phyloP scores from a whole-genome alignment of 305 asterid genomes.

The Petunia hybrid region DNA sequence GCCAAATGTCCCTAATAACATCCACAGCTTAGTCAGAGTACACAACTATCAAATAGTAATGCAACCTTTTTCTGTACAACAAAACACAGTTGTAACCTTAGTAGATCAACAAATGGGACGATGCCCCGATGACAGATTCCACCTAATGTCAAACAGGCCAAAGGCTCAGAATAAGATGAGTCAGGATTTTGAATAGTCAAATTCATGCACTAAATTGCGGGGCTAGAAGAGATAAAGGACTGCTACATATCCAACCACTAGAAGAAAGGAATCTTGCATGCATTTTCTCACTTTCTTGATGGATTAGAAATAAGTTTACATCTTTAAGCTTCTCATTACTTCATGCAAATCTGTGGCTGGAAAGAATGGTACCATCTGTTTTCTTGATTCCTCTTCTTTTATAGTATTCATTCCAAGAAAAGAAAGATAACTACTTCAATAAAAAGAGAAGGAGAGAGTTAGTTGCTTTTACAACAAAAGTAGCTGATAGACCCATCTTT shows the following conservation, averaged over 20 bases:
- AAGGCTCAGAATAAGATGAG: not conserved
- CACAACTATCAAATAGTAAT: not conserved
- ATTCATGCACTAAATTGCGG: not conserved
- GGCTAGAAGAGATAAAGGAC: not conserved
- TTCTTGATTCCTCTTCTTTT: not conserved
- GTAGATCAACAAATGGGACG: not conserved
- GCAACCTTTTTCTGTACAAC: slow-evolving; percentile 18
- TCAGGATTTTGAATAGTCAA: not conserved
- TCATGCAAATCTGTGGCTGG: slow-evolving; percentile 7
- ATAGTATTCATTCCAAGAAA: not conserved
- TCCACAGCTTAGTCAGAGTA: not conserved
- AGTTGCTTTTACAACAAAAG: not conserved
- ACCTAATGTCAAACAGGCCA: not conserved
- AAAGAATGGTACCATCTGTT: not conserved
- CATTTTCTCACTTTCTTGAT: not conserved
- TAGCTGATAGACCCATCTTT: not conserved
- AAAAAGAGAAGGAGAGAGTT: not conserved
- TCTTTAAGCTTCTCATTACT: slow-evolving; percentile 22
- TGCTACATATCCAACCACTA: not conserved
- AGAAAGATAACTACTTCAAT: not conserved
- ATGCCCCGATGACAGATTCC: not conserved
- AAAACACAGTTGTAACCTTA: slow-evolving; percentile 2
- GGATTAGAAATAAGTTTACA: not conserved
- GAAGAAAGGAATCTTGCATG: not conserved
- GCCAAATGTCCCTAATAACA: not conserved